A percentile compares a stretch with the other conserved stretches of the same genome.
Evolutionary conservation across 2,329 filamentous ascomycete genomes (phyloP).

Genomic region (Claviceps sp.): DNA sequence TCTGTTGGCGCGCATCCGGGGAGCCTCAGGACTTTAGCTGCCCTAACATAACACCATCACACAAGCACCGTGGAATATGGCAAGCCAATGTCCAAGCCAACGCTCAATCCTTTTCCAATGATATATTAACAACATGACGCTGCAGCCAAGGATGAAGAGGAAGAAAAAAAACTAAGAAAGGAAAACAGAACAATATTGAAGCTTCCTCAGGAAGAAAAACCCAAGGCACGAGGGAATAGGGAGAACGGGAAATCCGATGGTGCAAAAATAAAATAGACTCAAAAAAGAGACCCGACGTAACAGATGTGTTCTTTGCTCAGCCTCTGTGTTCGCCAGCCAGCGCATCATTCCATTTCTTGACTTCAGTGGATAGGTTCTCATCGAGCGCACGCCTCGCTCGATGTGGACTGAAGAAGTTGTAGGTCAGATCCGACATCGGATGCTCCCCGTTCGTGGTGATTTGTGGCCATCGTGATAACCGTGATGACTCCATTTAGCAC

Average conservation of each 20-base stretch:
- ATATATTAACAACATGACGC: neutral
- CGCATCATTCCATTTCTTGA: neutral
- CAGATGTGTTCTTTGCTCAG: neutral
- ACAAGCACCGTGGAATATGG: neutral
- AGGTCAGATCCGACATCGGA: neutral
- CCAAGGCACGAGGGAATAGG: constrained; percentile 7
- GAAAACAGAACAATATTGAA: neutral
- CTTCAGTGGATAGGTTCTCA: constrained; percentile 12
- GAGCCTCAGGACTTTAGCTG: too few species aligned
- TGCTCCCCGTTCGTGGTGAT: neutral
- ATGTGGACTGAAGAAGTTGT: neutral
- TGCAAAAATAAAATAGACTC: constrained; percentile 3
- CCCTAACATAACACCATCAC: neutral
- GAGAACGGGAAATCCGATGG: neutral
- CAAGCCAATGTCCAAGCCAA: neutral
- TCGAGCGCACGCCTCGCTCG: neutral
- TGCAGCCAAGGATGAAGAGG: neutral
- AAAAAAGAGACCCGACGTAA: neutral
- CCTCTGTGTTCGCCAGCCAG: neutral
- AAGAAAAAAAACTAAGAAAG: neutral
- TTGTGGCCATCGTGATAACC: neutral
- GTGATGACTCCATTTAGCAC: neutral
- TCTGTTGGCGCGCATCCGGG: too few species aligned
- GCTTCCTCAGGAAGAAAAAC: constrained; percentile 5
- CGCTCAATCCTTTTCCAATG: neutral